Evolutionary conservation across 1,284 basidiomycete genomes (phyloP), one percentile per base, ranked within the genome.

Genomic region (Heterobasidion occidentale): DNA sequence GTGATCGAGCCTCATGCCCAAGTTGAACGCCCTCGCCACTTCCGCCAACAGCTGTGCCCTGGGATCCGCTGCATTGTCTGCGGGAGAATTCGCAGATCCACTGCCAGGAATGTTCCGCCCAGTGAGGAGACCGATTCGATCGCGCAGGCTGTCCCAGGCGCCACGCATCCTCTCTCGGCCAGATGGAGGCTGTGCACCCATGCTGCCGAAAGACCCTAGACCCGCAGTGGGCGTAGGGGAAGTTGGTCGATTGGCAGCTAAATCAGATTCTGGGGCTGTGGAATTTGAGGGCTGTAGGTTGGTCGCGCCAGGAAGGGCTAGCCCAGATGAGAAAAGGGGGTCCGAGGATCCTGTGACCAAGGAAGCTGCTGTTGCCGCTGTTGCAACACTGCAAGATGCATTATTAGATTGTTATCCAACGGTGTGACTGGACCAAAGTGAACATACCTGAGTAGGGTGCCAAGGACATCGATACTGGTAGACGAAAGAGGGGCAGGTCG

Each of bases 341-440:
- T 80, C 79, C 6, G 80, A 76, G 36, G 81, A 80, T 50, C 83
- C 81, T 6, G 82, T 84, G 35, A 86, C 74, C 33, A 87, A 73
- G 8, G 88, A 89, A 7, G 87, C 86, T 2, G 87, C 88, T 1
- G 88, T 89, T 20, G 88, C 88, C n/a, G 87, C 85, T 20, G 87
- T 87, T 8, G 86, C 88, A 47, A 90, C 86, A 61, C 88, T 90
- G 60, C 57, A 48, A 64, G 35, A 53, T 9, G 51, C 12, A 5
- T 55, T 51, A 55, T 35, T 27, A 27, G 27, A 27, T 27, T 27
- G 27, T 27, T 27, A 27, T 27, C 27, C 4, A 51, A 35, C n/a
- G 12, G 56, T 36, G n/a, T 15, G 54, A 36, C 35, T 9, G 17
- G 38, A 34, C 7, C 50, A 52, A 56, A 58, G 51, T 58, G 46